These are phyloP conservation scores for Neurospora sp. DNA, from an alignment of 495 filamentous ascomycete species.

Conservation along the genomic window DNA sequence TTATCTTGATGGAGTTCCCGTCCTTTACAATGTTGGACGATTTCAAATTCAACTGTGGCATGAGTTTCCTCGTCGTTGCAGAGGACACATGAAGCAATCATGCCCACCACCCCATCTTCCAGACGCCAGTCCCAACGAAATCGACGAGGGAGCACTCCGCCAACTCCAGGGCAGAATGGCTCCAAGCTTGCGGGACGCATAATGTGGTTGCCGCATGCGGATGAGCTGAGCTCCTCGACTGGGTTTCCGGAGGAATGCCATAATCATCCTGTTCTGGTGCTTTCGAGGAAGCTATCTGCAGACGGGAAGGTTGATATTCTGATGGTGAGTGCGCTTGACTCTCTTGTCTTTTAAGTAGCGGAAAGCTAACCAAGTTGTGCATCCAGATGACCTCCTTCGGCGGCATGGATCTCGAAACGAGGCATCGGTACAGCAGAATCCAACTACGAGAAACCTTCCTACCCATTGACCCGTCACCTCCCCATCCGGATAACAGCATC, in stretches of 20 bases:
- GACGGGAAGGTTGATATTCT: background rate
- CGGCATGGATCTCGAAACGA: background rate
- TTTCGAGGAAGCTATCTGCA: background rate
- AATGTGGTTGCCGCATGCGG: background rate
- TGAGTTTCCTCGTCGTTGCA: background rate
- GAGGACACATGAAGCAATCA: background rate
- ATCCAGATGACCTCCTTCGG: background rate
- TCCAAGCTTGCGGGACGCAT: background rate
- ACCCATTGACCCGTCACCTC: background rate
- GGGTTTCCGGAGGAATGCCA: background rate
- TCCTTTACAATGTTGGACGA: background rate
- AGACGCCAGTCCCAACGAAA: background rate
- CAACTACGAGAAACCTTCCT: background rate
- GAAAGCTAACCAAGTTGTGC: background rate
- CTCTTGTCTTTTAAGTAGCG: background rate
- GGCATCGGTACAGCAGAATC: background rate
- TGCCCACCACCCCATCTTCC: background rate
- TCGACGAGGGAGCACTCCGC: background rate
- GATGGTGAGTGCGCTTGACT: background rate
- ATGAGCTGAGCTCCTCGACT: background rate
- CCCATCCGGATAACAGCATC: background rate
- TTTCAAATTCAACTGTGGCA: background rate
- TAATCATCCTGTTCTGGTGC: background rate
- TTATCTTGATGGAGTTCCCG: background rate
- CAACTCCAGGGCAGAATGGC: background rate